These are phyloP conservation scores for Cyberlindnera bimundalis DNA, from an alignment of 805 yeast species.

Conservation along the genomic window DNA sequence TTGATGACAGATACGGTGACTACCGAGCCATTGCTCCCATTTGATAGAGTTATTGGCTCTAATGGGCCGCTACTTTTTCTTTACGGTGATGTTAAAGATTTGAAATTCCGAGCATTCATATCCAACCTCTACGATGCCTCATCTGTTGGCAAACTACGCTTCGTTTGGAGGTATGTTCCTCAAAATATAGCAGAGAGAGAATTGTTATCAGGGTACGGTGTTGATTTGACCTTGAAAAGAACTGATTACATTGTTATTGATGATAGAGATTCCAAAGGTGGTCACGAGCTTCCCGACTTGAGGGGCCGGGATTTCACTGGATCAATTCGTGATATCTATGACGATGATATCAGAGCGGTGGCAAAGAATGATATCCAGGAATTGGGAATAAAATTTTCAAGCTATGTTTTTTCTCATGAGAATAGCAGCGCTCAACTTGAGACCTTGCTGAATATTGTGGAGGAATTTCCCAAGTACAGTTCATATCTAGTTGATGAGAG, in stretches of 20 bases:
- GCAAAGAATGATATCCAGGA: constrained; percentile 31
- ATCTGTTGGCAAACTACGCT: constrained; percentile 58
- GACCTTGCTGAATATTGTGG: constrained; percentile 37
- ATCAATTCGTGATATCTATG: constrained; percentile 21
- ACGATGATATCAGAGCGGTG: constrained; percentile 32
- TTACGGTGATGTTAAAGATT: constrained; percentile 60
- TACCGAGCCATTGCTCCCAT: constrained; percentile 31
- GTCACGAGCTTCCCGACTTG: constrained; percentile 23
- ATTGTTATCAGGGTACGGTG: constrained; percentile 59
- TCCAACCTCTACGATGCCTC: constrained; percentile 58
- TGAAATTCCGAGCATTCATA: constrained; percentile 54
- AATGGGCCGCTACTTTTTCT: constrained; percentile 52
- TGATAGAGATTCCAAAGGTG: constrained; percentile 42
- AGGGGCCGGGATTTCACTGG: background rate
- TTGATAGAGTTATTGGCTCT: constrained; percentile 66
- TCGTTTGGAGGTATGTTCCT: constrained; percentile 73
- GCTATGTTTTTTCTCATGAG: constrained; percentile 27
- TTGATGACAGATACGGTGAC: constrained; percentile 48
- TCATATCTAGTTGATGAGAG: constrained; percentile 25
- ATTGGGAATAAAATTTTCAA: constrained; percentile 40
- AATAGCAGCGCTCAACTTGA: constrained; percentile 32
- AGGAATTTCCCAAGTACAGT: constrained; percentile 56
- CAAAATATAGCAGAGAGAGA: constrained; percentile 25
- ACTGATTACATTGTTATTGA: constrained; percentile 66
- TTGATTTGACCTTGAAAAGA: constrained; percentile 57